Base-by-base conservation (phyloP, 2,329 filamentous ascomycete genomes). In the Aspergillus puulaauensis region DNA sequence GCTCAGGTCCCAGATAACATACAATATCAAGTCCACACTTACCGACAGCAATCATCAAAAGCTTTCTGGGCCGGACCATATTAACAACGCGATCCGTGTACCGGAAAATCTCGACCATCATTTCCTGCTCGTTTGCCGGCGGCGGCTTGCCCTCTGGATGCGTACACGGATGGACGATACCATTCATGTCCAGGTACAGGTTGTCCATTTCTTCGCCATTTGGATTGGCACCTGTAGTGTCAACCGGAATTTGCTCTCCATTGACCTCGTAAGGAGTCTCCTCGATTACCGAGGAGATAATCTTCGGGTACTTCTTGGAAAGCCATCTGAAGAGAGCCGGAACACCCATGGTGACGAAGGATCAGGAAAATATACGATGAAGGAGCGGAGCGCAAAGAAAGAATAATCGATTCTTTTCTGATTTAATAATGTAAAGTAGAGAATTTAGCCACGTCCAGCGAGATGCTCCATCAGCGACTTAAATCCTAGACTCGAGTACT, bases 21-120 rank as follows among this genome's bases (percentile, higher is more conserved):
- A 4, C 21, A 51, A 39, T 46, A 57, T 50, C 56, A 45, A 31
- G 53, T 58, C 44, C 11, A 11, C 17, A 68, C 64, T 62, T 72
- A 93, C 90, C 90, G 73, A 99, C 93, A 69, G 95, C 95, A 71
- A 99, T 97, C 90, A 98, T 95, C 56, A 99, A 84, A 49, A 99
- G 80, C 78, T 97, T 98, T 67, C 95, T 87, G 9, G 95, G 95
- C 60, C 95, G 90, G 64, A 96, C 93, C 93, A 99, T 99, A 74
- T 96, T 97, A 65, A 99, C 91, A 23, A 99, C 93, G 59, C 95
- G 89, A 72, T 99, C 93, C n/a, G 95, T 99, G 77, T 99, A 99
- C 72, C 89, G 91, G 82, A 99, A 99, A 61, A 99, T 88, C 71
- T 96, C 96, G 68, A 97, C 75, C 95, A 99, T 99, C 95, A 99